phyloP scores from a whole-genome alignment of 768 basidiomycete species.

The Clitopilus passeckerianus region DNA sequence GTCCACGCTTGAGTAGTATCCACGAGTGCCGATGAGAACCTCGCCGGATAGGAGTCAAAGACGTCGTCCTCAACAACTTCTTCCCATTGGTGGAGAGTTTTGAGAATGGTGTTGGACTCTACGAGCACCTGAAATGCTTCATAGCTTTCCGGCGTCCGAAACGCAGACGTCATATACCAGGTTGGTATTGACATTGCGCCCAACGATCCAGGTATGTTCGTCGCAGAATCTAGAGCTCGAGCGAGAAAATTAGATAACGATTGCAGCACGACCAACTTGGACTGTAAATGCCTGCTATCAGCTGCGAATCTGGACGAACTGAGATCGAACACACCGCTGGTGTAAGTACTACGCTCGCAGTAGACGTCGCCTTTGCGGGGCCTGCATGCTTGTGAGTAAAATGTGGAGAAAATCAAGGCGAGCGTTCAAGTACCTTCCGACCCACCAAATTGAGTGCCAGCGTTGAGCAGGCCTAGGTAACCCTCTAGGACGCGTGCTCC shows the following conservation, averaged over 20 bases:
- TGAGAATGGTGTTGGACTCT: constrained; percentile 14
- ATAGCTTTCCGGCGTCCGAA: constrained; percentile 47
- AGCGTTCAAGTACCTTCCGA: constrained; percentile 36
- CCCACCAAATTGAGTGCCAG: constrained; percentile 58
- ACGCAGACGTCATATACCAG: constrained; percentile 66
- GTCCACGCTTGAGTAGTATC: neutral
- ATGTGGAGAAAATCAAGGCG: neutral
- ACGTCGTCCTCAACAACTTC: constrained; percentile 30
- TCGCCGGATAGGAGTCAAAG: constrained; percentile 20
- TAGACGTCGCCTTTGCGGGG: constrained; percentile 46
- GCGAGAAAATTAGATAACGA: constrained; percentile 69
- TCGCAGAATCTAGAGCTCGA: constrained; percentile 28
- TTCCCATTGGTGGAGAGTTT: constrained; percentile 23
- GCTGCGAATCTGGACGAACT: neutral
- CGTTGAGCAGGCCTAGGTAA: constrained; percentile 74
- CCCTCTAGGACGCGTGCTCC: constrained; percentile 70
- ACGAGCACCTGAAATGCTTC: constrained; percentile 47
- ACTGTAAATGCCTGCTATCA: constrained; percentile 34
- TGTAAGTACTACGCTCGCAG: constrained; percentile 62
- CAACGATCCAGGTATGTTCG: neutral
- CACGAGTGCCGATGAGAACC: neutral
- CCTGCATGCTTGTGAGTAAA: constrained; percentile 16
- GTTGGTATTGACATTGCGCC: constrained; percentile 26
- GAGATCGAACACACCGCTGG: constrained; percentile 43
- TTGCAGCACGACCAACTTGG: constrained; percentile 70